Percentiles rank a stretch among this genome's conserved stretches.
Evolutionary conservation across 192 early-diverging fungal genomes (phyloP).

Genomic region (Rhizophagus clarus): DNA sequence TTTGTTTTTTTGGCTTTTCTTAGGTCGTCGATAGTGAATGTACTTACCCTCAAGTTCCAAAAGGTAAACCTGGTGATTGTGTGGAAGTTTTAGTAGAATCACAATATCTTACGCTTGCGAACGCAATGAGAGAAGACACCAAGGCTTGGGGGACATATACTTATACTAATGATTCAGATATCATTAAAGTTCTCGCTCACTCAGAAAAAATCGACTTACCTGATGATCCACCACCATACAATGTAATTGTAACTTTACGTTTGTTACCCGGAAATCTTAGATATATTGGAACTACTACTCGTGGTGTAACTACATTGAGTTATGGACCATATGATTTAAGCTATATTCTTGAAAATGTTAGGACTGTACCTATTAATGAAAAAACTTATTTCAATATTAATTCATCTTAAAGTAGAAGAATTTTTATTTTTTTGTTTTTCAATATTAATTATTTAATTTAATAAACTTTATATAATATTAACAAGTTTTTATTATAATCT

Average conservation of each 20-base stretch:
- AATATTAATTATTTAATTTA: too few relatives aligned
- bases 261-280: slow-evolving; percentile 7
- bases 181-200: slow-evolving; percentile 1
- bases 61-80: background rate
- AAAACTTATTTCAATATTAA: too few relatives aligned
- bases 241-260: background rate
- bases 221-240: background rate
- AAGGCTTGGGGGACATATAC: slow-evolving; percentile 3
- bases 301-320: background rate
- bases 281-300: background rate
- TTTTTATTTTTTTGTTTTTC: too few relatives aligned
- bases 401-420: too few relatives aligned
- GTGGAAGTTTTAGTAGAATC: background rate
- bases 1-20: background rate
- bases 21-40: background rate
- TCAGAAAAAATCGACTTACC: background rate
- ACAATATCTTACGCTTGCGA: slow-evolving; percentile 7
- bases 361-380: background rate
- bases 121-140: background rate
- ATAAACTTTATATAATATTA: too few relatives aligned
- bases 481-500: too few relatives aligned
- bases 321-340: background rate
- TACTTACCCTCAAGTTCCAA: background rate
- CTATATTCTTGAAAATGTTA: background rate
- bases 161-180: slow-evolving; percentile 22